Evolutionary conservation across 345 rosid species (phyloP), one percentile per base, ranked within the genome.

Genomic region (Hirschfeldia incana): DNA sequence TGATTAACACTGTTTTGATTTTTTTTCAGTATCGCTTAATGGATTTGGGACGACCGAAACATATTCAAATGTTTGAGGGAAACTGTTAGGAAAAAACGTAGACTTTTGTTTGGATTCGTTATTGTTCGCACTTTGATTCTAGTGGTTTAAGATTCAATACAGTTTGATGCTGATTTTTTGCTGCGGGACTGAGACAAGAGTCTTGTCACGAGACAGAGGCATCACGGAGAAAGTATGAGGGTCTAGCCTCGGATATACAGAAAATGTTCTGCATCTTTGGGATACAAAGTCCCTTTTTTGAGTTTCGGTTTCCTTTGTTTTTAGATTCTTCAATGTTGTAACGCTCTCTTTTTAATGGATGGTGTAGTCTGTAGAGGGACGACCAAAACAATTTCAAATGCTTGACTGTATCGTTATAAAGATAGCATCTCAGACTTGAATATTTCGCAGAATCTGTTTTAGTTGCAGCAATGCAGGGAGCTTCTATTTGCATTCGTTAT

Each of bases 171-270:
- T 78, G 27, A 73, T 73, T 42, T 59, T 21, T 60, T 78, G 78
- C 36, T 67, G 21, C 21, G 82, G 82, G 82, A 79, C 82, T 79
- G 74, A 73, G 70, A 79, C 17, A 51, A 79, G 59, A 16, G 59
- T 6, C 59, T 53, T 6, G 59, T 53, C 59, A 53, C 59, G 7
- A 53, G 70, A 28, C 29, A 28, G n/a, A 68, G 28, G 75, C 67
- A 62, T 74, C 30, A 36, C 10, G 2, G 65, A 58, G 69, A 46
- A 29, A 59, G 61, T 21, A 62, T 12, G 51, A 34, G 26, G 30
- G 55, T 69, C 37, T n/a, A 58, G 42, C 32, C 74, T 67, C 44
- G 82, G 67, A 13, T 67, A 34, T 60, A 74, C 78, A 69, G 59
- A 62, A 21, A 21, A 74, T 10, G 78, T 29, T 61, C 65, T 79